These are phyloP conservation scores for Craterostigma plantagineum DNA, from an alignment of 257 asterid genomes.

Conservation along the genomic window DNA sequence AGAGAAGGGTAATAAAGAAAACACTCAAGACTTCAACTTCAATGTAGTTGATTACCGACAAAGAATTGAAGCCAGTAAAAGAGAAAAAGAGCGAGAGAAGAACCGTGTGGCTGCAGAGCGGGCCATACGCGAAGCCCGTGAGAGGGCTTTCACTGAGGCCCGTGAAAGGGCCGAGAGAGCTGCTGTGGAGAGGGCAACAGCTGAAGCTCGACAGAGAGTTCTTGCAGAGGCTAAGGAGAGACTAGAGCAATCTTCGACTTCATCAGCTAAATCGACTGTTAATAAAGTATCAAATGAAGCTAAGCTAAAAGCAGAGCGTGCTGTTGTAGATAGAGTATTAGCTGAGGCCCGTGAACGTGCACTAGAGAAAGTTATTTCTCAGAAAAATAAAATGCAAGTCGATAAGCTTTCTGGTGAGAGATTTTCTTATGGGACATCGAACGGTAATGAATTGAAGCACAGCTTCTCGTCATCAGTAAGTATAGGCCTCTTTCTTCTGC, in stretches of 20 bases:
- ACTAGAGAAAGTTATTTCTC: slow-evolving; percentile 69
- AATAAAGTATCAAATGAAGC: not conserved
- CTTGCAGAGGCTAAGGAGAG: slow-evolving; percentile 4
- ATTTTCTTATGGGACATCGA: slow-evolving; percentile 25
- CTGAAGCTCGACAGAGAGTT: slow-evolving; percentile 61
- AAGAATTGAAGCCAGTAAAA: slow-evolving; percentile 51
- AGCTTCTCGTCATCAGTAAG: slow-evolving; percentile 81
- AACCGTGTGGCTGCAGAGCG: slow-evolving; percentile 72
- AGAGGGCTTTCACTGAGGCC: slow-evolving; percentile 93
- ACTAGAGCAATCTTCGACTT: not conserved
- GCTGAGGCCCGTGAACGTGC: slow-evolving; percentile 98
- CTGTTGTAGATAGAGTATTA: slow-evolving; percentile 94
- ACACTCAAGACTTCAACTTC: slow-evolving; percentile 15
- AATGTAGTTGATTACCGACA: slow-evolving; percentile 20
- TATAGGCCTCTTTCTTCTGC: slow-evolving; percentile 8
- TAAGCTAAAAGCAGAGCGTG: slow-evolving; percentile 56
- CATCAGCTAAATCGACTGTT: not conserved
- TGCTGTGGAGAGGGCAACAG: slow-evolving; percentile 90
- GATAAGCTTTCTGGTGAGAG: slow-evolving; percentile 28
- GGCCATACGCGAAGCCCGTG: slow-evolving; percentile 94
- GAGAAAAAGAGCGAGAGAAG: slow-evolving; percentile 61
- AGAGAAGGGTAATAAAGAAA: too few species aligned
- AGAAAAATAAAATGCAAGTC: slow-evolving; percentile 20
- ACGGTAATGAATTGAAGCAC: slow-evolving; percentile 50
- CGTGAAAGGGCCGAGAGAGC: slow-evolving; percentile 91